Evolutionary conservation across 2,329 filamentous ascomycete species (phyloP).

Genomic region (Paradendryphiella salina): DNA sequence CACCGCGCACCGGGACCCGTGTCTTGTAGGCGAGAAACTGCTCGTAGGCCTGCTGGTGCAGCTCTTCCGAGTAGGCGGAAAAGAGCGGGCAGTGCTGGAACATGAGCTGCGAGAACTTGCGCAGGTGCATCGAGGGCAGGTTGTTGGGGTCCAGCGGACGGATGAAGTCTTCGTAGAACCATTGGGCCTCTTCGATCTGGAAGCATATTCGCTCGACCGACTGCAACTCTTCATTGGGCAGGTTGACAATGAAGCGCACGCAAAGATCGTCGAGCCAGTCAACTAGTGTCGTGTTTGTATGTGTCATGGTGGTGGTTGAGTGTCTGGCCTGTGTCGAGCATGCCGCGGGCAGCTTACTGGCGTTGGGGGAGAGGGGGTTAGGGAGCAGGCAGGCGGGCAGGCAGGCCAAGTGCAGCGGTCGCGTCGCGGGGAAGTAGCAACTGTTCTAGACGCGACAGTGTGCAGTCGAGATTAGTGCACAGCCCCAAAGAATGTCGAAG

Average conservation of each 20-base stretch:
- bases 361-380: constrained; percentile 18
- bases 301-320: constrained; percentile 60
- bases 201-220: constrained; percentile 95
- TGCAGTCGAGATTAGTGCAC: constrained; percentile 21
- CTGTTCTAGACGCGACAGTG: constrained; percentile 15
- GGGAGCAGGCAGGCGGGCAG: constrained; percentile 8
- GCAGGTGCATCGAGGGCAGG: constrained; percentile 82
- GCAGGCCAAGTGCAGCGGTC: background rate
- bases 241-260: constrained; percentile 96
- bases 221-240: constrained; percentile 86
- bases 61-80: constrained; percentile 74
- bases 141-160: constrained; percentile 79
- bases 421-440: constrained; percentile 6
- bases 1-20: constrained; percentile 88
- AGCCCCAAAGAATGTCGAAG: constrained; percentile 35
- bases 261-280: constrained; percentile 98
- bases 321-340: constrained; percentile 61
- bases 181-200: constrained; percentile 98
- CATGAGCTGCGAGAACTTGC: constrained; percentile 84
- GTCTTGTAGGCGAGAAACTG: constrained; percentile 95
- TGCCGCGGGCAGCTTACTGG: constrained; percentile 51
- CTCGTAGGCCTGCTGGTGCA: constrained; percentile 81
- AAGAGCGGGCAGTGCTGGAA: constrained; percentile 93
- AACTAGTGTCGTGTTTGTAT: constrained; percentile 81
- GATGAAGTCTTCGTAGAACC: constrained; percentile 99